Base-by-base conservation (phyloP, 129 eudicot species). In the Lactuca sativa region DNA sequence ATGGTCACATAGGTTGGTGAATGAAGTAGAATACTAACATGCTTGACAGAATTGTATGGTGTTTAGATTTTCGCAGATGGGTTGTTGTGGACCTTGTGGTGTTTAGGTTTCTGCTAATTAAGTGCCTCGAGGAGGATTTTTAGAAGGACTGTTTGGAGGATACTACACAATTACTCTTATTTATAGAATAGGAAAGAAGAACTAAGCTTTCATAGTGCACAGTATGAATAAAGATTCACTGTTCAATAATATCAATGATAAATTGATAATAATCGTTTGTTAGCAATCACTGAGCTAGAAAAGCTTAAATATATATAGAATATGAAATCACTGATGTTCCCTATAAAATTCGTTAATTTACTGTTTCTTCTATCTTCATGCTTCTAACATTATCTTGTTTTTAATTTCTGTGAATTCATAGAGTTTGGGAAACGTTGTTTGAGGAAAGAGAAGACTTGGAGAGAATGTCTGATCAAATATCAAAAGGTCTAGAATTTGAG, bases 381-480 rank as follows among this genome's bases (percentile, higher is more conserved):
- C 74, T 31, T 63, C 44, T 41, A 56, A 74, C 6, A 5, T 43
- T 15, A 64, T 41, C 33, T 74, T 48, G 9, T 18, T 47, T 48
- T 16, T 15, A 5, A 18, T 47, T 32, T 49, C 12, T 58, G 64
- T 36, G 25, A 64, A 38, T 15, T 73, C 54, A 41, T 15, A 72
- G 69, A 59, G 21, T 59, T 72, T 37, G 61, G 52, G 68, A 60
- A 72, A 33, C 44, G 13, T 31, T 40, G 56, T 8, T 13, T 5
- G 44, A 64, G 40, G 44, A 64, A 55, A 52, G 44, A 64, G 36
- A 52, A 71, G 41, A 4, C 36, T 33, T 34, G 32, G 47, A 47
- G 25, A 84, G 62, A 65, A 90, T 90, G 97, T 80, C 82, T 49
- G 95, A 90, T 78, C 88, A 84, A 59, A 58, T 78, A 38, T 80